These are phyloP conservation scores for Xylaria sp. DNA, from an alignment of 2,329 filamentous ascomycete genomes.

Conservation along the genomic window DNA sequence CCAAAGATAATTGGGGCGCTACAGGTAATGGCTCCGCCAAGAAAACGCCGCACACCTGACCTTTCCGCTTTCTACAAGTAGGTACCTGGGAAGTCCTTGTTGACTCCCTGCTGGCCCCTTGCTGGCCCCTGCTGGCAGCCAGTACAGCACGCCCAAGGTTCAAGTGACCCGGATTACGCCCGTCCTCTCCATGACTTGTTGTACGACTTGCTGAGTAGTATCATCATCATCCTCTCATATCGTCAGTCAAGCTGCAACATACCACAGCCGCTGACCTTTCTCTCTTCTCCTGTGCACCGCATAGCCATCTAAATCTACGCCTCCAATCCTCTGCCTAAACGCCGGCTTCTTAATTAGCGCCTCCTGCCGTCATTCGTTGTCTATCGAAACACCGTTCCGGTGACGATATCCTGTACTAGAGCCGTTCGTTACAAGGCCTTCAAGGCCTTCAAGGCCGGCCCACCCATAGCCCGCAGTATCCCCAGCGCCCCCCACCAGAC, in stretches of 20 bases:
- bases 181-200: no score
- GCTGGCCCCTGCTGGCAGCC: not conserved
- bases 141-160: not conserved
- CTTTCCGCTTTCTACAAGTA: not conserved
- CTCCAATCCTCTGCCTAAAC: not conserved
- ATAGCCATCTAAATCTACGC: not conserved
- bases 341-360: not conserved
- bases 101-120: not conserved
- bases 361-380: not conserved
- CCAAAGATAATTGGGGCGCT: not conserved
- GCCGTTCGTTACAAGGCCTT: slow-evolving; percentile 22
- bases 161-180: not conserved
- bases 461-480: slow-evolving; percentile 30
- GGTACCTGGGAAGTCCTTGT: not conserved
- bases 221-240: not conserved
- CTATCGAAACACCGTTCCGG: slow-evolving; percentile 15
- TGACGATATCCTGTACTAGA: slow-evolving; percentile 8
- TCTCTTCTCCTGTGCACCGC: slow-evolving; percentile 11
- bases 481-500: slow-evolving; percentile 32
- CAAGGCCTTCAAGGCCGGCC: slow-evolving; percentile 27
- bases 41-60: slow-evolving; percentile 5
- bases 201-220: no score
- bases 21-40: not conserved
- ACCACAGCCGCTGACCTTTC: not conserved
- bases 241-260: slow-evolving; percentile 6